Percentiles rank a stretch among this genome's conserved stretches.
Conservation (phyloP, 1,139 yeast genomes). For the Hemisphaericaspora xylofermentans region DNA sequence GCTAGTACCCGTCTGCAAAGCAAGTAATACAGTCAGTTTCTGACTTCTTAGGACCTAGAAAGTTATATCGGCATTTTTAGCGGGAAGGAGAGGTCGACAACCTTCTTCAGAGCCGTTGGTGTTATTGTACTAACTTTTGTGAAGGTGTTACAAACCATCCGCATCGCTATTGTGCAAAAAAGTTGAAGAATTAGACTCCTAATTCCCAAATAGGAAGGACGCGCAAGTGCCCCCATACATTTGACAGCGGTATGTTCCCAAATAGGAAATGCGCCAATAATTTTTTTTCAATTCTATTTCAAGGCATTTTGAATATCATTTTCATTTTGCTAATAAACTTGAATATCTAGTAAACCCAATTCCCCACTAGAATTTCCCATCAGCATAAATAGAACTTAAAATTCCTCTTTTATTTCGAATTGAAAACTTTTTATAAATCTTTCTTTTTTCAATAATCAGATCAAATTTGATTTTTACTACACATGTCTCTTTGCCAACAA, state of each 20-base stretch:
- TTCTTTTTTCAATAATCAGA: background rate
- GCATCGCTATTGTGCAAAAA: background rate
- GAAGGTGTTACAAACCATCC: background rate
- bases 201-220: background rate
- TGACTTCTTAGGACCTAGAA: background rate
- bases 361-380: background rate
- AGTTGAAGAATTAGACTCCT: background rate
- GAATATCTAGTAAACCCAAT: too few species aligned
- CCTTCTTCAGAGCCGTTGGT: background rate
- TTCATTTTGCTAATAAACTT: too few species aligned
- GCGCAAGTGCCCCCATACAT: background rate
- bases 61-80: too few species aligned
- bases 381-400: slow-evolving; percentile 1
- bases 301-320: background rate
- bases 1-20: too few species aligned
- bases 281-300: background rate
- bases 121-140: too few species aligned
- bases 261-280: background rate
- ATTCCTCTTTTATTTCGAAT: background rate
- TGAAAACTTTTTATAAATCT: background rate
- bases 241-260: background rate
- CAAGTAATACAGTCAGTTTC: too few species aligned
- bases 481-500: slow-evolving; percentile 45
- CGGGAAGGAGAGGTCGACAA: background rate
- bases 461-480: background rate